These are phyloP conservation scores for Capillidium rhysosporum DNA, from an alignment of 371 early-diverging fungal species.

Conservation along the genomic window DNA sequence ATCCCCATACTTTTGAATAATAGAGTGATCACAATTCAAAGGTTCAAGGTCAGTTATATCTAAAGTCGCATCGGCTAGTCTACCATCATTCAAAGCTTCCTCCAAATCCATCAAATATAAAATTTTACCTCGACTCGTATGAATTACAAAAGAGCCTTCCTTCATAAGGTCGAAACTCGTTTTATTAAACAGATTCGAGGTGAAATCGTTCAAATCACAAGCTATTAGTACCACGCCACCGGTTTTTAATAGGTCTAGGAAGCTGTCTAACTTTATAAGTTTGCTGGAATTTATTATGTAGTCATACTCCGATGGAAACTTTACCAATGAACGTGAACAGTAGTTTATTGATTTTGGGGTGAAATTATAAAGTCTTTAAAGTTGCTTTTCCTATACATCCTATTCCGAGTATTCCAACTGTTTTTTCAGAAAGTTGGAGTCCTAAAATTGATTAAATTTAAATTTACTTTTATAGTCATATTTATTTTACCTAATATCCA, in stretches of 20 bases:
- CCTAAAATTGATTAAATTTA: background rate
- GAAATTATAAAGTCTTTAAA: constrained; percentile 40
- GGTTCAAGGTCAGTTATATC: constrained; percentile 85
- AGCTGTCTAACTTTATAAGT: background rate
- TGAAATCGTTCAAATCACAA: constrained; percentile 46
- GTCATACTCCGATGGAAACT: background rate
- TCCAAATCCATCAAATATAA: constrained; percentile 54
- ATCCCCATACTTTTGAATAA: constrained; percentile 34
- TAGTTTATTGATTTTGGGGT: constrained; percentile 32
- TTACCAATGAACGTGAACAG: constrained; percentile 17
- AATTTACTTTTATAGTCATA: background rate
- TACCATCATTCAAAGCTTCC: constrained; percentile 34
- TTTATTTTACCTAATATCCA: constrained; percentile 41
- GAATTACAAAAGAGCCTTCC: constrained; percentile 41
- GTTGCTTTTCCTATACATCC: constrained; percentile 71
- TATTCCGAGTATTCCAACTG: constrained; percentile 60
- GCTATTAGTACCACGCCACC: constrained; percentile 54
- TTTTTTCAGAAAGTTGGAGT: constrained; percentile 15
- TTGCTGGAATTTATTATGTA: background rate
- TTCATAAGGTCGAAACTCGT: constrained; percentile 50
- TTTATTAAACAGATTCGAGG: constrained; percentile 43
- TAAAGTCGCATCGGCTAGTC: constrained; percentile 47
- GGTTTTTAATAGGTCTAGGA: constrained; percentile 29
- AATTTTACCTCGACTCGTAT: constrained; percentile 61
- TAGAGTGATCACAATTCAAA: constrained; percentile 28